Evolutionary conservation across 2,329 filamentous ascomycete species (phyloP), one percentile per base, ranked within the genome.

Genomic region (Epichloe glyceriae): DNA sequence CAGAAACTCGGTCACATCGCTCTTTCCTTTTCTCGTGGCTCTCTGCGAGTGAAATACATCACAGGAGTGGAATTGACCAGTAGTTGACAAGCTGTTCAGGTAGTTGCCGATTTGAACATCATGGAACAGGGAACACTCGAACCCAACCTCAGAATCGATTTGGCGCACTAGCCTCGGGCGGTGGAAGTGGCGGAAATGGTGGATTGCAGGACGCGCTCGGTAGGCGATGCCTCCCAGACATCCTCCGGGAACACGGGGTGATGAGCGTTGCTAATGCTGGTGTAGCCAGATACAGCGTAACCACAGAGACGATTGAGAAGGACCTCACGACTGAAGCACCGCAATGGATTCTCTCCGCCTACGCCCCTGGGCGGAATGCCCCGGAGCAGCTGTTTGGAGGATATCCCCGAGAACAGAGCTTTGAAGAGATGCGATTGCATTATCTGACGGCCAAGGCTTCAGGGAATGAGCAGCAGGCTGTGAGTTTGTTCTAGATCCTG

Each of bases 371-470:
- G 4, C 76, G 73, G 59, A 79, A 89, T 58, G 80, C 85, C 1
- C 90, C 90, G 0, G 80, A 80, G 17, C 88, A 95, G 66, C 74
- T 96, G 1, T 90, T 95, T 60, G 88, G 88, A 49, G 89, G 88
- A 1, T 76, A 74, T 43, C 74, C 79, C 5, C 78, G 89, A 17
- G 91, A 97, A 65, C 85, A 89, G 64, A 95, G 88, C 61, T 85
- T 86, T 40, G 91, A 97, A 65, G 91, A 97, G 67, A 78, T 95
- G 63, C 79, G 89, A 47, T 63, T 90, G 20, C 83, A 88, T 62
- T 90, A 91, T 61, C 72, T 82, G 59, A 61, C 63, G 49, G 79
- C 79, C 2, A 70, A 74, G 40, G 75, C 79, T 8, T 62, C 75
- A 7, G 85, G 86, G 1, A 85, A 82, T 51, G 67, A 71, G 12